These are phyloP conservation scores for Neurospora intermedia DNA, from an alignment of 495 filamentous ascomycete species.

Conservation along the genomic window DNA sequence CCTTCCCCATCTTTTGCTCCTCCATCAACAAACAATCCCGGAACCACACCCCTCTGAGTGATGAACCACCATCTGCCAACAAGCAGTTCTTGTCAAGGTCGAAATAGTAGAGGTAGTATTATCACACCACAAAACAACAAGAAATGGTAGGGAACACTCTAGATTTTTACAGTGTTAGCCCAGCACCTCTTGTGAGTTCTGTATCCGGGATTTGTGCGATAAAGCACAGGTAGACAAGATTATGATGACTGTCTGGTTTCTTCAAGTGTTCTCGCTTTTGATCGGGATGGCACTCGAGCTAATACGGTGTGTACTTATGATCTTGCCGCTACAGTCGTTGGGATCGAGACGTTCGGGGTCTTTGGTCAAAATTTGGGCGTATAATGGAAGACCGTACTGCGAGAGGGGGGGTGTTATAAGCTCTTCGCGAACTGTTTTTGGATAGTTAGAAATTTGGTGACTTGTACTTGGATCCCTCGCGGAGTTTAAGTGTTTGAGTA, in stretches of 20 bases:
- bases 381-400: neutral
- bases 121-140: neutral
- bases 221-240: neutral
- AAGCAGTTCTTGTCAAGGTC: neutral
- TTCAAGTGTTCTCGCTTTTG: neutral
- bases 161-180: neutral
- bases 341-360: neutral
- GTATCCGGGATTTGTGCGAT: neutral
- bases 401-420: too few species aligned
- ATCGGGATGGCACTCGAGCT: neutral
- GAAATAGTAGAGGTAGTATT: neutral
- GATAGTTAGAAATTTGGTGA: too few species aligned
- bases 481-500: too few species aligned
- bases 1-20: neutral
- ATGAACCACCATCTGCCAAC: neutral
- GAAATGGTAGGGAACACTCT: neutral
- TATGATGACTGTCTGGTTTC: neutral
- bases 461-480: too few species aligned
- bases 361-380: neutral
- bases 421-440: too few species aligned
- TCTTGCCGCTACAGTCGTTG: neutral
- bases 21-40: neutral
- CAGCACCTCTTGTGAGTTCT: neutral
- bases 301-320: neutral
- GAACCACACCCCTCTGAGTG: neutral